Evolutionary conservation across 2,329 filamentous ascomycete species (phyloP), one percentile per base, ranked within the genome.

Genomic region (Aspergillus piperis): DNA sequence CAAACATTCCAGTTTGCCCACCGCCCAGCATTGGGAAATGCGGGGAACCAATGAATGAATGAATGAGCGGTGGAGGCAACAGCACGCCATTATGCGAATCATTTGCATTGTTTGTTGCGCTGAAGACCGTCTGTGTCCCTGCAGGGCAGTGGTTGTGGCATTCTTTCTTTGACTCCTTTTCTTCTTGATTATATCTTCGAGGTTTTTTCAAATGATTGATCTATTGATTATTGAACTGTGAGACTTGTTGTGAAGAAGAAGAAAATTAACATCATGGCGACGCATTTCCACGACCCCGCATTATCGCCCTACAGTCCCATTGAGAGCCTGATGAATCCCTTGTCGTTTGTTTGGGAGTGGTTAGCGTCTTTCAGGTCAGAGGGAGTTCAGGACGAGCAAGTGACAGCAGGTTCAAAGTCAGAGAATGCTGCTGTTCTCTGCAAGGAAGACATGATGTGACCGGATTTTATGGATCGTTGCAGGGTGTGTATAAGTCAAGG

Each of bases 41-140:
- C 32, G 32, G 32, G 32, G 32, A 36, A 13, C 32, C 32, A 36
- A 27, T 27, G 11, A 36, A 27, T 27, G 2, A 27, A 27, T 27
- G 23, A 8, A 36, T 36, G 32, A 36, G 32, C 32, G 32, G 32
- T 36, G 32, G 32, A 36, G 32, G 11, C 32, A 36, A 36, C 32
- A 4, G 11, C 32, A 32, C 30, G 30, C 21, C 50, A 11, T 36
- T 10, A 38, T 53, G 50, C 13, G n/a, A 19, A 8, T 36, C 38
- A 38, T 17, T 25, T 30, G 38, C 38, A 25, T 17, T 53, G 50
- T 44, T 21, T 21, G 17, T 21, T 44, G 74, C 23, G 23, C 23
- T 25, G 23, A 25, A 25, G 23, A 25, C 23, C 7, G 23, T 25
- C 23, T 25, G 23, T 25, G 23, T 25, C 23, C 23, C 23, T 25